Evolutionary conservation across 257 asterid species (phyloP).

Genomic region (Fraxinus cuspidata): DNA sequence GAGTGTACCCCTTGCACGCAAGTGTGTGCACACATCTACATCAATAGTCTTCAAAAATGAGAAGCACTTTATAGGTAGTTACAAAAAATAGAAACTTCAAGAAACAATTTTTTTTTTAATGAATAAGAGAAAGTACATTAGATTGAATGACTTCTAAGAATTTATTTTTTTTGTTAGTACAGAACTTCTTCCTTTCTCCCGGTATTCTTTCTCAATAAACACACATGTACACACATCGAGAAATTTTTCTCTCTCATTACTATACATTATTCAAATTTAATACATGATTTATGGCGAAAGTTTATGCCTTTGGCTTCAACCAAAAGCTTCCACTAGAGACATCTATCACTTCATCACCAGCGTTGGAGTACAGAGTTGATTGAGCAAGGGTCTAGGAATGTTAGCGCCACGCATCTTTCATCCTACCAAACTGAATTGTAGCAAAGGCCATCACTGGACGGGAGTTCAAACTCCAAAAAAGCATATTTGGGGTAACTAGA

Average conservation of each 20-base stretch:
- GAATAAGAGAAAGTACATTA: not conserved
- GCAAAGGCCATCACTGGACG: slow-evolving; percentile 1
- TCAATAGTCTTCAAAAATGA: not conserved
- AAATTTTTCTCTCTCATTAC: not conserved
- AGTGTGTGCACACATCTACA: not conserved
- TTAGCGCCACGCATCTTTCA: not conserved
- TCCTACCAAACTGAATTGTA: not conserved
- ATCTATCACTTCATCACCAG: not conserved
- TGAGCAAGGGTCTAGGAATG: not conserved
- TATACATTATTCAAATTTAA: not conserved
- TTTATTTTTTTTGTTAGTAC: not conserved
- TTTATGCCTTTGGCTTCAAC: not conserved
- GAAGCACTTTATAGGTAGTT: not conserved
- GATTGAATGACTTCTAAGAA: not conserved
- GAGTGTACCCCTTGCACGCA: too few species aligned
- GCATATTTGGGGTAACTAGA: not conserved
- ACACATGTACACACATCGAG: not conserved
- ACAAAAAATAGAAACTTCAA: not conserved
- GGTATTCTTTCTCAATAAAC: not conserved
- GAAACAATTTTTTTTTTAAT: not conserved
- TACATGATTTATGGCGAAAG: not conserved
- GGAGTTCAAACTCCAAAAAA: not conserved
- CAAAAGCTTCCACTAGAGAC: slow-evolving; percentile 5
- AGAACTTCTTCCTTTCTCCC: not conserved
- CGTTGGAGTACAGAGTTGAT: not conserved